Evolutionary conservation across 1,284 basidiomycete genomes (phyloP), one percentile per base, ranked within the genome.

Genomic region (Cerrena zonata): DNA sequence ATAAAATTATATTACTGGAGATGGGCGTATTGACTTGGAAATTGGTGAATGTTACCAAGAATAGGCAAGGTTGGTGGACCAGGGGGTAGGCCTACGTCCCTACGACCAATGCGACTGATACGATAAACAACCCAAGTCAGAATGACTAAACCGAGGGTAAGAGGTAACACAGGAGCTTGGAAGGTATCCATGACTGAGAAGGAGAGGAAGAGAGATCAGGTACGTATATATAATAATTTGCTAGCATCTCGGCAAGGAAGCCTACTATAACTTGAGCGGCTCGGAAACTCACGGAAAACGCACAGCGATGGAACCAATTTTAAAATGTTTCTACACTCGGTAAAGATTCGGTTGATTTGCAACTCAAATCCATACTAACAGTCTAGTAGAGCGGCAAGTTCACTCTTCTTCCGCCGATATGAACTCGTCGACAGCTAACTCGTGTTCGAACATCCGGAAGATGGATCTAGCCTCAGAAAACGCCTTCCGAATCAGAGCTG

Each of bases 371-470:
- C n/a, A n/a, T n/a, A n/a, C n/a, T n/a, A n/a, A n/a, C n/a, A n/a
- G n/a, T n/a, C n/a, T n/a, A n/a, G n/a, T n/a, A n/a, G n/a, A n/a
- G n/a, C n/a, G n/a, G n/a, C n/a, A n/a, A n/a, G 19, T 10, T 50
- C 30, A 50, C 41, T 30, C 48, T n/a, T 43, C 19, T 10, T 27
- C 47, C 18, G 49, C 24, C 21, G 43, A 52, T 34, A 11, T 30
- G n/a, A 2, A 18, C 13, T 53, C 51, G 2, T 27, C 34, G 2
- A 11, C 30, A 5, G 51, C 26, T 5, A 53, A 36, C 30, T 49
- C 51, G 19, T 53, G 41, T 36, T 53, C 51, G 42, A 49, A 53
- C 15, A 41, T 22, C 13, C 21, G 5, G 42, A 53, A 39, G 12
- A 30, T 23, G 10, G 40, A 19, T n/a, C 47, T 26, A 10, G 51